These are phyloP conservation scores for Neofusicoccum ribis DNA, from an alignment of 2,329 filamentous ascomycete species.

Conservation along the genomic window DNA sequence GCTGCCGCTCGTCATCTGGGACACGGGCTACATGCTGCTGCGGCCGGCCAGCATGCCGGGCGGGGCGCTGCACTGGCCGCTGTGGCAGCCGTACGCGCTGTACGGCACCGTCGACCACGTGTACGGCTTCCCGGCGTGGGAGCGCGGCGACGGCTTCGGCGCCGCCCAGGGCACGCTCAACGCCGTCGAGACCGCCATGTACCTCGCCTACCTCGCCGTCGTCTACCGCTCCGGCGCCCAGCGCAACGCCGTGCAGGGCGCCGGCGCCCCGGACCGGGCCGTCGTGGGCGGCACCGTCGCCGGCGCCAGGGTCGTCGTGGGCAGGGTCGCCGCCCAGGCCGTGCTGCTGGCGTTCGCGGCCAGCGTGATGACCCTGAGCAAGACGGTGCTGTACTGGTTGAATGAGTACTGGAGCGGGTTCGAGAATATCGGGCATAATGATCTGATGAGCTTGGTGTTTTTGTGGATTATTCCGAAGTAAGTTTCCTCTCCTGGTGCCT, in stretches of 20 bases:
- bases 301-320: slow-evolving; percentile 53
- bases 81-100: slow-evolving; percentile 77
- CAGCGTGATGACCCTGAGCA: slow-evolving; percentile 65
- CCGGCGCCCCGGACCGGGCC: slow-evolving; percentile 37
- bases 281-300: slow-evolving; percentile 47
- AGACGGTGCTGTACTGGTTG: slow-evolving; percentile 68
- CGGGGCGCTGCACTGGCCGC: slow-evolving; percentile 66
- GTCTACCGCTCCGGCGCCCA: slow-evolving; percentile 38
- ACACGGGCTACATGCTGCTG: slow-evolving; percentile 74
- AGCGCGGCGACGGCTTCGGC: slow-evolving; percentile 71
- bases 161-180: slow-evolving; percentile 72
- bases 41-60: slow-evolving; percentile 82
- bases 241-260: slow-evolving; percentile 29
- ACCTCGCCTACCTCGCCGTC: slow-evolving; percentile 62
- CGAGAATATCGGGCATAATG: slow-evolving; percentile 64
- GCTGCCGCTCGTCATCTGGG: slow-evolving; percentile 79
- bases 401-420: slow-evolving; percentile 64
- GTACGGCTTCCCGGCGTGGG: slow-evolving; percentile 75
- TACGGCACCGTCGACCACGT: slow-evolving; percentile 79
- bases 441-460: slow-evolving; percentile 51
- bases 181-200: slow-evolving; percentile 65
- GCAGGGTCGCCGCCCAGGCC: slow-evolving; percentile 55
- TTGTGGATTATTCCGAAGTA: slow-evolving; percentile 69
- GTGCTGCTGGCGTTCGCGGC: slow-evolving; percentile 60
- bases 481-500: slow-evolving; percentile 30